Base-by-base conservation (phyloP, 345 rosid genomes). In the Pugionium dolabratum region DNA sequence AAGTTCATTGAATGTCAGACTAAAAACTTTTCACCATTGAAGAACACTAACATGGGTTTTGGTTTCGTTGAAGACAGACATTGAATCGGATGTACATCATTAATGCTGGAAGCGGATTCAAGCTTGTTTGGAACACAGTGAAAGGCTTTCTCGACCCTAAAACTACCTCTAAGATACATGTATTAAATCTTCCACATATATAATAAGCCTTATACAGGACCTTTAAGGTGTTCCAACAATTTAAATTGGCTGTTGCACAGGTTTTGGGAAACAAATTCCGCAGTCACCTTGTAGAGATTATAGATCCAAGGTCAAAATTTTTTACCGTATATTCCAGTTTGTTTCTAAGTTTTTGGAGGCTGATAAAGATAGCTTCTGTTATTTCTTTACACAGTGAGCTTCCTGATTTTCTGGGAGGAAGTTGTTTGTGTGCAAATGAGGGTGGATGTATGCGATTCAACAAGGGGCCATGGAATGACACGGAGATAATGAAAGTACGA, bases 381-480 rank as follows among this genome's bases (percentile, higher is more conserved):
- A 1, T 64, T 33, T 49, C 4, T 7, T 27, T 32, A 62, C 58
- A 54, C 90, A 93, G 97, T 73, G 96, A 94, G 86, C 80, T 94
- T 79, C 99, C 99, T 40, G 85, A 84, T 45, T 90, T 90, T 86
- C 95, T 93, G 37, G 99, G 99, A 35, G 99, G 99, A 79, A 83
- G 75, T 45, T 90, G 97, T 77, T 73, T 81, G 0, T 94, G 99
- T 78, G 78, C 78, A 37, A 74, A 81, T 73, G 88, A 83, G 62
- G 97, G 97, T 11, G 95, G 96, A 46, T 94, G 99, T 59, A 79
- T 90, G 67, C 77, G 79, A 74, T 86, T 90, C 33, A 83, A 85
- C 65, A 94, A 85, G 71, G 99, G 99, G 46, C 97, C 96, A 7
- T 94, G 97, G 99, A 94, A 82, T 63, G 86, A 90, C 70, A 82